These are phyloP conservation scores for Calonectria hawksworthii DNA, from an alignment of 2,329 filamentous ascomycete genomes.

Conservation along the genomic window DNA sequence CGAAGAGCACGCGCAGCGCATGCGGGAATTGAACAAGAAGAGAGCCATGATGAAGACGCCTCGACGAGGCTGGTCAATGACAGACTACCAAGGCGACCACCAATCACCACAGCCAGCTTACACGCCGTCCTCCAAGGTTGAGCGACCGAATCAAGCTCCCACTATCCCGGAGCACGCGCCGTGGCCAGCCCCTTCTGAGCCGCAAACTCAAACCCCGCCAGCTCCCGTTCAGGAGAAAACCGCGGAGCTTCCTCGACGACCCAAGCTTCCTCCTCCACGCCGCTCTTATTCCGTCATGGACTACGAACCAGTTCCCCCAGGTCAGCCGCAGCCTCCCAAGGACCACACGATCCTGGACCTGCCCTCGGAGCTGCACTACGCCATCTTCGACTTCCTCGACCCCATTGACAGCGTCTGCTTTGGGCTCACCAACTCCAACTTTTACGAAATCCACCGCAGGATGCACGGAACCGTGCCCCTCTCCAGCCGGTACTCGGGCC, in stretches of 20 bases:
- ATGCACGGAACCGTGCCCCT: slow-evolving; percentile 71
- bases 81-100: slow-evolving; percentile 57
- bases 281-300: slow-evolving; percentile 74
- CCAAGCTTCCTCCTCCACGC: slow-evolving; percentile 61
- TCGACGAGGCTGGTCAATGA: slow-evolving; percentile 62
- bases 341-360: slow-evolving; percentile 65
- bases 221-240: slow-evolving; percentile 35
- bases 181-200: slow-evolving; percentile 34
- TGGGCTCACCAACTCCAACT: slow-evolving; percentile 69
- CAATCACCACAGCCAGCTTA: slow-evolving; percentile 39
- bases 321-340: slow-evolving; percentile 62
- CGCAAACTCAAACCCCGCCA: slow-evolving; percentile 32
- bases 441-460: slow-evolving; percentile 71
- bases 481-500: slow-evolving; percentile 68
- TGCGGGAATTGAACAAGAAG: slow-evolving; percentile 55
- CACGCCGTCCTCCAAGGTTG: slow-evolving; percentile 40
- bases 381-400: slow-evolving; percentile 73
- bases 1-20: slow-evolving; percentile 58
- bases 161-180: slow-evolving; percentile 53
- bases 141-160: slow-evolving; percentile 39
- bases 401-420: slow-evolving; percentile 75
- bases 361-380: slow-evolving; percentile 71
- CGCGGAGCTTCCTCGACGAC: slow-evolving; percentile 45
- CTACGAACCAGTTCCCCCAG: slow-evolving; percentile 63
- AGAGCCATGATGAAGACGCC: slow-evolving; percentile 55